Evolutionary conservation across 176 grass and related monocot genomes (phyloP).

Genomic region (Zea luxurians): DNA sequence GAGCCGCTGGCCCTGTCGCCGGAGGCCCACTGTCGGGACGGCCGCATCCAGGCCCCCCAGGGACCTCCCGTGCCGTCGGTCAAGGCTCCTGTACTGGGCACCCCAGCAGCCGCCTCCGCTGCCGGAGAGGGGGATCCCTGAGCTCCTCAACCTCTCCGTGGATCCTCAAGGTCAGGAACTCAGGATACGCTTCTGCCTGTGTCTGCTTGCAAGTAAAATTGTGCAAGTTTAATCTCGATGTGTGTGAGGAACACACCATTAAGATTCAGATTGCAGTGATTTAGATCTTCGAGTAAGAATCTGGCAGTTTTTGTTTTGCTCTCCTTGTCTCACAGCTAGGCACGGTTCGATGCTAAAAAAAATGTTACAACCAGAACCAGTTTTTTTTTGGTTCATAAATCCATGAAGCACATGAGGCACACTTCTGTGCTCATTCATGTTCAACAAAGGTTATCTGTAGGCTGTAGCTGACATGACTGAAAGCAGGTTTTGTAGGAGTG

Average conservation of each 20-base stretch:
- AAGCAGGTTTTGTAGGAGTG: not conserved
- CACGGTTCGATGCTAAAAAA: not conserved
- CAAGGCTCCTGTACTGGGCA: not conserved
- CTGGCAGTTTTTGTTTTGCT: not conserved
- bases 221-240: not conserved
- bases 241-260: not conserved
- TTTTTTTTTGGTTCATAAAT: not conserved
- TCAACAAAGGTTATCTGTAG: not conserved
- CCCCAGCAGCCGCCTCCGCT: not conserved
- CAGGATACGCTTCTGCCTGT: slow-evolving; percentile 13
- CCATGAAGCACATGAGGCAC: not conserved
- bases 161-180: slow-evolving; percentile 69
- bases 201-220: not conserved
- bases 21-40: slow-evolving; percentile 33
- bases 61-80: slow-evolving; percentile 4
- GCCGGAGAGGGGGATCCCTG: slow-evolving; percentile 47
- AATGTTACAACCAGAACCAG: not conserved
- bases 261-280: not conserved
- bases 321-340: not conserved
- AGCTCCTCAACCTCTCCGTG: slow-evolving; percentile 51
- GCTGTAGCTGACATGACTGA: not conserved
- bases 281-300: not conserved
- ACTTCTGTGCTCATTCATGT: too few relatives aligned
- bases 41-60: slow-evolving; percentile 46
- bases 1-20: slow-evolving; percentile 40